Base-by-base conservation (phyloP, 2,329 filamentous ascomycete genomes). In the Macrophomina phaseolina region DNA sequence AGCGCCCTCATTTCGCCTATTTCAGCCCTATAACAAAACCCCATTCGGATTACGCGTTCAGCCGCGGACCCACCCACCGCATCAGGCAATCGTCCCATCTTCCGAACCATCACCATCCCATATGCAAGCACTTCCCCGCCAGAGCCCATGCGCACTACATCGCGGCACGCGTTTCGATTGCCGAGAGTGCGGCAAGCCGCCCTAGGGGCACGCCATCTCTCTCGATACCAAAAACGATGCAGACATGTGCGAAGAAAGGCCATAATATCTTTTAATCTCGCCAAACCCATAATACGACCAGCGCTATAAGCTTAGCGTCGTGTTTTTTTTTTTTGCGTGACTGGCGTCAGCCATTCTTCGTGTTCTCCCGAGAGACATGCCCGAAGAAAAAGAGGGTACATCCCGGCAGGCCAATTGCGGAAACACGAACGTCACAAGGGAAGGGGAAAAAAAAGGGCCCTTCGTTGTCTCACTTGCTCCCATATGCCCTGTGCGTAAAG, bases 1-100 rank as follows among this genome's bases (percentile, higher is more conserved):
- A 16, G 53, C 53, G 38, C 36, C 45, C 58, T 62, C 45, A 62
- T 62, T 49, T 62, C 58, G 58, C 58, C 58, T 62, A 62, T 49
- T 61, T n/a, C 42, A 62, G 58, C 58, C 58, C 58, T 62, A 49
- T 49, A 36, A n/a, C 16, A 45, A 61, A n/a, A 32, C 28, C 28
- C 36, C 32, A 30, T 46, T 48, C 12, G 56, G 28, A 49, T 62
- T 34, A 51, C 58, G 58, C 58, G 58, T 62, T 62, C 58, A 36
- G 16, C n/a, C n/a, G 34, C 52, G 46, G 58, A 23, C 40, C 42
- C 45, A 38, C 30, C 8, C 45, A 18, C 45, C 58, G 12, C 46
- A 38, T 62, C 30, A 28, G 58, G 30, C 42, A 40, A 16, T n/a
- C 32, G 30, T 48, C 58, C 58, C 30, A 28, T 18, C 45, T 18